These are phyloP conservation scores for Cladochytrium replicatum DNA, from an alignment of 192 early-diverging fungal genomes.

Conservation along the genomic window DNA sequence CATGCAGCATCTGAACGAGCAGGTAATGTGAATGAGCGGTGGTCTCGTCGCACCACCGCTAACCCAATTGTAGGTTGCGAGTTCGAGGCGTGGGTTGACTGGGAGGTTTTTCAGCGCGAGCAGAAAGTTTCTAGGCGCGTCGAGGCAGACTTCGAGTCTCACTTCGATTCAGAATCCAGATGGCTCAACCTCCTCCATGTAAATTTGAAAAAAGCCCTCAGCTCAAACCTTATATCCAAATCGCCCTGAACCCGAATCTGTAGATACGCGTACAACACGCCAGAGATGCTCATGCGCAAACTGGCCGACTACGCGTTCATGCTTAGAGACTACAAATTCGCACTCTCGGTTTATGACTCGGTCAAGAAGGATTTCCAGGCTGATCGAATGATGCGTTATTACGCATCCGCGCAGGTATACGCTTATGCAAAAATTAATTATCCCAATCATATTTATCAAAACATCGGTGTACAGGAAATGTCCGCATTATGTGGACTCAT, in stretches of 20 bases:
- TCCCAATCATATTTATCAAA: neutral
- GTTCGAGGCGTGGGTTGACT: conserved; percentile 74
- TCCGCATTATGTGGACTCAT: conserved; percentile 73
- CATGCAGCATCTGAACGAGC: conserved; percentile 82
- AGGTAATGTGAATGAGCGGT: conserved; percentile 28
- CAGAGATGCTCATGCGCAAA: conserved; percentile 84
- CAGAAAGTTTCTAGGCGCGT: conserved; percentile 69
- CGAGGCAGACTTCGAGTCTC: conserved; percentile 25
- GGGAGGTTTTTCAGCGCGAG: conserved; percentile 79
- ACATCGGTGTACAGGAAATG: conserved; percentile 58
- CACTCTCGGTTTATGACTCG: conserved; percentile 79
- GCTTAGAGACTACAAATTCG: conserved; percentile 87
- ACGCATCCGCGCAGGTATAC: conserved; percentile 31
- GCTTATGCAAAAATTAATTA: neutral
- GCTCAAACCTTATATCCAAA: conserved; percentile 29
- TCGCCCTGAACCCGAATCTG: conserved; percentile 17
- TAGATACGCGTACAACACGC: conserved; percentile 48
- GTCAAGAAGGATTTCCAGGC: conserved; percentile 70
- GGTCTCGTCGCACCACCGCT: conserved; percentile 1
- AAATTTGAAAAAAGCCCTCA: neutral
- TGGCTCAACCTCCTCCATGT: no score
- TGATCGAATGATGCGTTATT: conserved; percentile 37
- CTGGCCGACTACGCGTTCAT: conserved; percentile 96
- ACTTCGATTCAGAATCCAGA: no score
- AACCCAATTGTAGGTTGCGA: conserved; percentile 47